Percentiles rank a stretch among this genome's conserved stretches.
Conservation (phyloP, 768 basidiomycete species). For the Agrocybe praecox region DNA sequence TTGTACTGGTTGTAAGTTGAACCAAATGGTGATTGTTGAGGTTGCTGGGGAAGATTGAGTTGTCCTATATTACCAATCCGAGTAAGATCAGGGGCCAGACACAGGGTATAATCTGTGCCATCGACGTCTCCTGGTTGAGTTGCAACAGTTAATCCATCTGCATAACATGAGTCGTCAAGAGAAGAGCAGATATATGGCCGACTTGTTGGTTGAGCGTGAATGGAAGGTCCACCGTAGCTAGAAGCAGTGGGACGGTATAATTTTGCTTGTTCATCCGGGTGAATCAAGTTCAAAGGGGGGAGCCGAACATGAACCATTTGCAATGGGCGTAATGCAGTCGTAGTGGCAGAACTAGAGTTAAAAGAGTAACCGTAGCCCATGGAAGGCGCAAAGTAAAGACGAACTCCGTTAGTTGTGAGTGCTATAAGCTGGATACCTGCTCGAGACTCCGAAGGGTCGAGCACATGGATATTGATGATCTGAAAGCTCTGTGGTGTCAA, state of each 20-base stretch:
- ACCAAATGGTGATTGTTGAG: constrained; percentile 42
- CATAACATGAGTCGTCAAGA: constrained; percentile 66
- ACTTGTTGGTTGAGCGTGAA: constrained; percentile 44
- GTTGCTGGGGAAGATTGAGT: constrained; percentile 48
- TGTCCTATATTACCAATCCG: constrained; percentile 73
- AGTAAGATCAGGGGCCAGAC: constrained; percentile 75
- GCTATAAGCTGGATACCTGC: constrained; percentile 77
- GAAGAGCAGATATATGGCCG: constrained; percentile 61
- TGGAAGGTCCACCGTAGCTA: constrained; percentile 52
- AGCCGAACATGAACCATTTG: constrained; percentile 80
- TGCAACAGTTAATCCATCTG: constrained; percentile 66
- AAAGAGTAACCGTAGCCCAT: constrained; percentile 54
- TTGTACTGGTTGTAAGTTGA: constrained; percentile 38
- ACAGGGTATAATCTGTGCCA: constrained; percentile 74
- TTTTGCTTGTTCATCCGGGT: constrained; percentile 70
- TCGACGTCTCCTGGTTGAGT: constrained; percentile 78
- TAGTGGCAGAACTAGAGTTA: constrained; percentile 31
- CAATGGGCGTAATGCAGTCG: constrained; percentile 42
- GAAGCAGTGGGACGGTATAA: constrained; percentile 47
- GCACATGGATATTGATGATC: constrained; percentile 69
- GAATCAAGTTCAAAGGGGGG: constrained; percentile 73
- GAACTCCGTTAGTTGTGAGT: constrained; percentile 78
- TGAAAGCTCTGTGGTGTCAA: constrained; percentile 71
- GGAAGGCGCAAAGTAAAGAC: constrained; percentile 79
- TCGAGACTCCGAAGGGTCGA: constrained; percentile 69